Evolutionary conservation across 345 rosid genomes (phyloP), one percentile per base, ranked within the genome.

Genomic region (Gossypium raimondii): DNA sequence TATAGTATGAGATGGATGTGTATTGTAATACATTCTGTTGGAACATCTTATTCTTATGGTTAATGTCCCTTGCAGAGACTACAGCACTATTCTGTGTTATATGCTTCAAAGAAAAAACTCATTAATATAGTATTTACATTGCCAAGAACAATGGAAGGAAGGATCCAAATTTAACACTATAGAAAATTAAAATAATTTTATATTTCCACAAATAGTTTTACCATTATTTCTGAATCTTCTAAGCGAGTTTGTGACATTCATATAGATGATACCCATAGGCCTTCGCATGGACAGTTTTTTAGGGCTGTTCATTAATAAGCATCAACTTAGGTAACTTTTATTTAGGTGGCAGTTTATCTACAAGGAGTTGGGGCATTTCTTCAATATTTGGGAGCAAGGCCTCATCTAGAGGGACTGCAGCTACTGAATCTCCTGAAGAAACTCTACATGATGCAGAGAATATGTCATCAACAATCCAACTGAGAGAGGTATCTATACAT

Each of bases 331-430:
- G 16, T 51, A 67, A n/a, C 57, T 67, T 12, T 71, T 20, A 72
- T 72, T 17, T 60, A 84, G 85, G 81, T 53, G 66, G 76, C 51
- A 76, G 64, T 75, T 62, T 78, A 60, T 80, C 85, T 34, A 48
- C 75, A 38, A 74, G 77, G 52, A 55, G 52, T 52, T 77, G 84
- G 88, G 71, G 73, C 16, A 62, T 78, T 72, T 48, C 84, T 29
- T 68, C 82, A 2, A 50, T 80, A 57, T 80, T 85, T 78, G 72
- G 81, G 16, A 75, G 78, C 78, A 78, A 4, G 73, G 67, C 13
- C 29, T 69, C 78, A 16, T 17, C 79, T 24, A 70, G 58, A 17
- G 78, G 61, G 59, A 74, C 55, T n/a, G 11, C 61, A 34, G 58
- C 76, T 2, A 74, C 56, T 61, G 29, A 2, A 70, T 13, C 38